phyloP scores from a whole-genome alignment of 192 early-diverging fungal species.

The Funneliformis geosporum region DNA sequence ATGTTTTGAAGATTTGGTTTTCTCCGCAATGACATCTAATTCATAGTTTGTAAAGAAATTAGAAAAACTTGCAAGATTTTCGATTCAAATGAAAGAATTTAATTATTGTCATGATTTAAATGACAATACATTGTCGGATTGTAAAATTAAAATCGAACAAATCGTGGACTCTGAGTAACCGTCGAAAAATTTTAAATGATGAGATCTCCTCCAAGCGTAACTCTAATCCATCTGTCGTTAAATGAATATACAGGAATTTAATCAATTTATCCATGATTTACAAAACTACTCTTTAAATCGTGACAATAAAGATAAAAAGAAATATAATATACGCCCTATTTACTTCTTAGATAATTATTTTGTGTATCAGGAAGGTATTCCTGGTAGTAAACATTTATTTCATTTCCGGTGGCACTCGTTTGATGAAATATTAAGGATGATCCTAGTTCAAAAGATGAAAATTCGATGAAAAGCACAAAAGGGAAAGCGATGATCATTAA shows the following conservation, averaged over 20 bases:
- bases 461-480: background rate
- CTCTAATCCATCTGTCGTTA: background rate
- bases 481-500: background rate
- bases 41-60: conserved; percentile 7
- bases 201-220: background rate
- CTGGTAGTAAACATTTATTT: background rate
- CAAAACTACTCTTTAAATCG: background rate
- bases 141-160: background rate
- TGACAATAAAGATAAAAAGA: background rate
- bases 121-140: background rate
- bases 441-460: background rate
- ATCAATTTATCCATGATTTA: conserved; percentile 22
- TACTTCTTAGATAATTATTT: background rate
- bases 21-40: background rate
- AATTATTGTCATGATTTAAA: background rate
- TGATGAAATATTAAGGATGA: conserved; percentile 25
- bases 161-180: background rate
- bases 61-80: background rate
- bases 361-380: background rate
- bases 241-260: conserved; percentile 11
- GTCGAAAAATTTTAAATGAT: background rate
- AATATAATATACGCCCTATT: background rate
- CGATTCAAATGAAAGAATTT: background rate
- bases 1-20: background rate
- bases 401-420: background rate